phyloP scores from a whole-genome alignment of 768 basidiomycete species.

The Lactarius pseudohatsudake region DNA sequence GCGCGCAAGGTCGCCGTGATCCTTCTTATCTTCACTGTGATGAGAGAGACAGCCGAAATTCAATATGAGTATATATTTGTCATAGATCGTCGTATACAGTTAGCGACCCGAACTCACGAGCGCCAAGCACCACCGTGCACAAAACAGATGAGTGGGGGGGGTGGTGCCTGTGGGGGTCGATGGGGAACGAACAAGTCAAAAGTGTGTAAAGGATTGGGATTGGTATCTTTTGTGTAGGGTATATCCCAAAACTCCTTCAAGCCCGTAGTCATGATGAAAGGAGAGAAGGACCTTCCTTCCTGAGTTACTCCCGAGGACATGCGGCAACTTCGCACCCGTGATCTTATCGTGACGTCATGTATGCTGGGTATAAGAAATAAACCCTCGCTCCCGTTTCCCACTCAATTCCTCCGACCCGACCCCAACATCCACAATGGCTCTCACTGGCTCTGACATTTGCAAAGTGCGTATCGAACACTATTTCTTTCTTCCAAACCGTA shows the following conservation, averaged over 20 bases:
- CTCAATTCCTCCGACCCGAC: conserved; percentile 23
- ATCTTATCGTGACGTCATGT: conserved; percentile 14
- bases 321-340: background rate
- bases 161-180: background rate
- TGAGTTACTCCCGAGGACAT: background rate
- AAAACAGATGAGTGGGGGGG: conserved; percentile 59
- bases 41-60: background rate
- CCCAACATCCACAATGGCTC: conserved; percentile 49
- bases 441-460: conserved; percentile 74
- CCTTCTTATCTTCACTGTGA: conserved; percentile 68
- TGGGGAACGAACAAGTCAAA: conserved; percentile 55
- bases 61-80: conserved; percentile 12
- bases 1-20: conserved; percentile 55
- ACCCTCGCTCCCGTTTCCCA: conserved; percentile 4
- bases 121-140: conserved; percentile 87
- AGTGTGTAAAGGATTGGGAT: conserved; percentile 39
- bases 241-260: conserved; percentile 30
- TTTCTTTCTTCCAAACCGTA: background rate
- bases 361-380: background rate
- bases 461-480: conserved; percentile 49
- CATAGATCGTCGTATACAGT: conserved; percentile 8
- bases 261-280: background rate
- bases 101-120: conserved; percentile 47
- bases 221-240: conserved; percentile 38
- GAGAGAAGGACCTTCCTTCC: background rate